Conservation (phyloP, 306 rosid genomes). For the apple (Malus domestica) region DNA sequence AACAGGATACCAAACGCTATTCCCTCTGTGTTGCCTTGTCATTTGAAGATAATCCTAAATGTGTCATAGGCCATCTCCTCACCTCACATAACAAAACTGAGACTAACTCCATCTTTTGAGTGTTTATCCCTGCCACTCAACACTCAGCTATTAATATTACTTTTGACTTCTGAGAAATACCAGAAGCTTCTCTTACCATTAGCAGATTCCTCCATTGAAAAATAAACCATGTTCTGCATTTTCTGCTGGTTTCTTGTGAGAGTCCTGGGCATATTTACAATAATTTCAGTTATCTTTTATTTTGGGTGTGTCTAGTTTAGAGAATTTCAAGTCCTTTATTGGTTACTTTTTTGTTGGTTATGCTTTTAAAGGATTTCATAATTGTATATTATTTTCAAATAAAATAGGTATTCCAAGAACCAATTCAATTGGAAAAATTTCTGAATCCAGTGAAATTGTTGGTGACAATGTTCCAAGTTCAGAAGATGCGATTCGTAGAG, state of each 20-base stretch:
- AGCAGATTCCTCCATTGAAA: neutral
- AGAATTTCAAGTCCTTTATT: neutral
- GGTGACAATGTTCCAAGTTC: conserved; percentile 59
- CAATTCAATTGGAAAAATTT: conserved; percentile 70
- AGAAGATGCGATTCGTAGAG: conserved; percentile 84
- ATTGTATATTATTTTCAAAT: conserved; percentile 18
- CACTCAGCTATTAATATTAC: neutral
- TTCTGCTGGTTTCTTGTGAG: neutral
- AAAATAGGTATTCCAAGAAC: conserved; percentile 68
- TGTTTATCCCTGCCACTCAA: too few relatives aligned
- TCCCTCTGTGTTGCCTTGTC: neutral
- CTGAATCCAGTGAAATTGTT: conserved; percentile 40
- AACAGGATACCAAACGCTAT: neutral
- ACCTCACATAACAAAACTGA: too few relatives aligned
- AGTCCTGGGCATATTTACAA: neutral
- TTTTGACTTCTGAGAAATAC: neutral
- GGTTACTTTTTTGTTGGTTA: neutral
- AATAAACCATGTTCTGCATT: neutral
- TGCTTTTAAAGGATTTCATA: neutral
- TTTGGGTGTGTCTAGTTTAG: neutral
- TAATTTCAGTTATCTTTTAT: neutral
- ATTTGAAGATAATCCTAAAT: neutral
- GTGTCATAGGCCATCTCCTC: neutral
- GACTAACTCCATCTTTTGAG: too few relatives aligned
- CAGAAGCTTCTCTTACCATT: neutral